phyloP scores from a whole-genome alignment of 331 rosid species.

The Cydonia oblonga region DNA sequence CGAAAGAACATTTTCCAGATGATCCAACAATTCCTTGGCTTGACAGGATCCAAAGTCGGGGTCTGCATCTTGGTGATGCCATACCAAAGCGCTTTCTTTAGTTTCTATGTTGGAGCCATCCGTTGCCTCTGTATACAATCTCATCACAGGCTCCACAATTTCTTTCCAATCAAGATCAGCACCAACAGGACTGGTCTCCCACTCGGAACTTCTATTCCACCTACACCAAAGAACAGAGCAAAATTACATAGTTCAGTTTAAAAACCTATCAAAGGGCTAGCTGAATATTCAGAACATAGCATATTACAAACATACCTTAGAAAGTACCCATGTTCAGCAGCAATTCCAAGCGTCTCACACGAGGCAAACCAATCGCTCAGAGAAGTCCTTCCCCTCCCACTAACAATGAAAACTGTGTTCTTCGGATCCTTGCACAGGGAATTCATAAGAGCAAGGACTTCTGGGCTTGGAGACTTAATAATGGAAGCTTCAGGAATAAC shows the following conservation, averaged over 20 bases:
- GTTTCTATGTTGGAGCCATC: conserved; percentile 83
- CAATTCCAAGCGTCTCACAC: conserved; percentile 75
- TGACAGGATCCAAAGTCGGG: conserved; percentile 97
- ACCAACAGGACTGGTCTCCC: conserved; percentile 67
- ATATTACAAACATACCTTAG: conserved; percentile 41
- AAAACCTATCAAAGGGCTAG: not conserved
- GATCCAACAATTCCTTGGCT: conserved; percentile 83
- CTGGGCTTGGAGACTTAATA: conserved; percentile 59
- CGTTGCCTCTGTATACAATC: conserved; percentile 71
- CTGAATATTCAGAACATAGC: not conserved
- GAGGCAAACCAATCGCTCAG: conserved; percentile 76
- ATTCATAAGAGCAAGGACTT: conserved; percentile 58
- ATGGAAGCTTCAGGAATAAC: conserved; percentile 65
- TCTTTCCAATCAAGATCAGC: conserved; percentile 86
- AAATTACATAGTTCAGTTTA: not conserved
- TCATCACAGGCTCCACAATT: conserved; percentile 86
- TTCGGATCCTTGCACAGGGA: conserved; percentile 70
- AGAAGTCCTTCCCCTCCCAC: conserved; percentile 80
- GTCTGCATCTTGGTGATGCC: conserved; percentile 99
- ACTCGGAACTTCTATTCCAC: conserved; percentile 60
- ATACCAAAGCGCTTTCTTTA: conserved; percentile 91
- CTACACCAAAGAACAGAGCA: conserved; percentile 26
- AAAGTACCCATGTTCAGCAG: conserved; percentile 93
- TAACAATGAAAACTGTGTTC: conserved; percentile 81
- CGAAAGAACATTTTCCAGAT: conserved; percentile 83